Conservation (phyloP, 805 yeast species). For the Candida silvicultrix region DNA sequence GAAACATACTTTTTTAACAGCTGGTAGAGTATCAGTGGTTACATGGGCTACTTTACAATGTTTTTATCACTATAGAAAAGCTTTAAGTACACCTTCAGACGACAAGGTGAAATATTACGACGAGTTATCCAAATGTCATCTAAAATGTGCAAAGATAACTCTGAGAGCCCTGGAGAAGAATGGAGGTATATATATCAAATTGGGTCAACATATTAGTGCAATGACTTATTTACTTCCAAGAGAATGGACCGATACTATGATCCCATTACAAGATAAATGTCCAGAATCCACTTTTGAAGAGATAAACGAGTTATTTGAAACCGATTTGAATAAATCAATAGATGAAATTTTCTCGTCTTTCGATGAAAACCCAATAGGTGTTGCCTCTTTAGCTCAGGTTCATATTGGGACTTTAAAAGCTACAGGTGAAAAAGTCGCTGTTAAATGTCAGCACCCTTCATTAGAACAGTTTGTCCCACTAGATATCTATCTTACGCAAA, state of each 20-base stretch:
- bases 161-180: slow-evolving; percentile 72
- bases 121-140: slow-evolving; percentile 64
- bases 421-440: slow-evolving; percentile 75
- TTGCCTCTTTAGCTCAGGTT: slow-evolving; percentile 95
- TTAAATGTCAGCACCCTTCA: slow-evolving; percentile 91
- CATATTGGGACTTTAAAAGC: slow-evolving; percentile 61
- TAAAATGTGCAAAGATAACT: slow-evolving; percentile 72
- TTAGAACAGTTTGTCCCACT: slow-evolving; percentile 83
- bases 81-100: slow-evolving; percentile 39
- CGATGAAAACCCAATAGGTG: slow-evolving; percentile 77
- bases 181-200: slow-evolving; percentile 89
- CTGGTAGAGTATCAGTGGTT: slow-evolving; percentile 56
- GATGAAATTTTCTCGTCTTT: slow-evolving; percentile 64
- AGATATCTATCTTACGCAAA: slow-evolving; percentile 72
- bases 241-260: slow-evolving; percentile 96
- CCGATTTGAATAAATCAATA: slow-evolving; percentile 58
- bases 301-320: slow-evolving; percentile 55
- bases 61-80: slow-evolving; percentile 58
- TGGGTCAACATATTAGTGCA: slow-evolving; percentile 93
- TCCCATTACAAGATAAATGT: slow-evolving; percentile 86
- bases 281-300: slow-evolving; percentile 74
- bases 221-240: slow-evolving; percentile 83
- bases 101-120: slow-evolving; percentile 37
- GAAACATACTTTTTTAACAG: slow-evolving; percentile 50
- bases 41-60: slow-evolving; percentile 67